Evolutionary conservation across 352 stramenopile genomes (phyloP), one percentile per base, ranked within the genome.

Genomic region (Phytophthora pisi): DNA sequence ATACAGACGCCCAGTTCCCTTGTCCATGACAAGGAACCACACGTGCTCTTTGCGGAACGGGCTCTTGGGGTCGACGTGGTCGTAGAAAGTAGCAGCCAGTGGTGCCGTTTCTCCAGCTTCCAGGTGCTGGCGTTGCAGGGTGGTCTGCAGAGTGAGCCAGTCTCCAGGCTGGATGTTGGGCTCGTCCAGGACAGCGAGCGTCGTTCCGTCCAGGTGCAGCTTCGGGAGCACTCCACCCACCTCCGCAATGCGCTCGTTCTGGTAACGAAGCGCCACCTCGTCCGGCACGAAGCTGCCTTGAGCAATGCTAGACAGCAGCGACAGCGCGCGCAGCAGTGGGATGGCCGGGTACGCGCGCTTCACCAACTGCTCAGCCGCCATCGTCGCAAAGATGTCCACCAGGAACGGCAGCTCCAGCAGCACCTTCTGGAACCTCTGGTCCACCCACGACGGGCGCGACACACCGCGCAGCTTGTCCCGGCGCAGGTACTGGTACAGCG

Each of bases 341-440:
- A 87, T 61, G 0, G 74, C 65, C 46, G 81, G 74, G 53, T 90
- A 92, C 34, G 78, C 82, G 16, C 86, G 82, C 63, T 90, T 89
- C 57, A 91, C 72, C 43, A 84, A 86, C 52, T 91, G 72, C 66
- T 93, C 81, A 2, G 78, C 78, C 4, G 77, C 82, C 10, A 92
- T 70, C 9, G 64, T 70, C 4, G 86, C 79, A 51, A 91, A 93
- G 31, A 91, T 87, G 65, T 95, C 84, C 38, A 93, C 71, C 1
- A 95, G 67, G 63, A 90, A 95, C 15, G 88, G 88, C 31, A 96
- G 53, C 61, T 93, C 84, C 24, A 91, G 71, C 31, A 93, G 57
- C 38, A 94, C 78, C 58, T 90, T 89, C 36, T 76, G 84, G 15
- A 93, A 72, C 0, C 86, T 77, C 51, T 71, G 61, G 6, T 92